Evolutionary conservation across 208 protist species (phyloP), one percentile per base, ranked within the genome.

Genomic region (Trichomonas vaginalis): DNA sequence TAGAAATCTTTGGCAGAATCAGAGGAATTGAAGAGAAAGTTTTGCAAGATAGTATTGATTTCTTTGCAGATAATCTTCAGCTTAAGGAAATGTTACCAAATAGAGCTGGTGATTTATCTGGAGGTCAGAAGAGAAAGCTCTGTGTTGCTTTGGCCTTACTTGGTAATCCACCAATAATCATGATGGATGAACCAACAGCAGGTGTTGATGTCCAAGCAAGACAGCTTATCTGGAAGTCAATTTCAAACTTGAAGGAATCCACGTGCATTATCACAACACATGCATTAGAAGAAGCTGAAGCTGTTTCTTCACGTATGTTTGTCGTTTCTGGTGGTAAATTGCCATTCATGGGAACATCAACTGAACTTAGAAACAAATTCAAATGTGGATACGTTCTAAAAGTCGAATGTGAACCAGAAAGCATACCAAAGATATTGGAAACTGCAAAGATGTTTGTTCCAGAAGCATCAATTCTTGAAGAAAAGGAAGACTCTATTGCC

Each of bases 171-270:
- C 82, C 82, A 90, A 46, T 90, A 35, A 39, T 90, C 32, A 35
- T 90, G 4, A 49, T 90, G 82, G 82, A 90, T 90, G 82, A 90
- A 90, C 82, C 82, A 90, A 49, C 82, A 47, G 37, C 82, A 46
- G 82, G 82, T 90, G 45, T 90, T 15, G 82, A 90, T 90, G 40
- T 48, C 12, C 40, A 49, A 90, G 37, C 82, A 8, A 6, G 82
- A 35, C 37, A 48, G 32, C 15, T 42, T 21, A 49, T 90, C 10
- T 90, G 82, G 82, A 48, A 90, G 14, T 35, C 23, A 9, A 48
- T 90, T 10, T 9, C 82, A 46, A 90, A 15, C 32, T 49, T 90
- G n/a, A 90, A 10, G 4, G 37, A 48, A 12, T 21, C 40, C 6
- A 49, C 82, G 32, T 32, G 9, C 8, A 90, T 90, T 45, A 15